Base-by-base conservation (phyloP, 495 filamentous ascomycete genomes). In the Talaromyces proteolyticus region DNA sequence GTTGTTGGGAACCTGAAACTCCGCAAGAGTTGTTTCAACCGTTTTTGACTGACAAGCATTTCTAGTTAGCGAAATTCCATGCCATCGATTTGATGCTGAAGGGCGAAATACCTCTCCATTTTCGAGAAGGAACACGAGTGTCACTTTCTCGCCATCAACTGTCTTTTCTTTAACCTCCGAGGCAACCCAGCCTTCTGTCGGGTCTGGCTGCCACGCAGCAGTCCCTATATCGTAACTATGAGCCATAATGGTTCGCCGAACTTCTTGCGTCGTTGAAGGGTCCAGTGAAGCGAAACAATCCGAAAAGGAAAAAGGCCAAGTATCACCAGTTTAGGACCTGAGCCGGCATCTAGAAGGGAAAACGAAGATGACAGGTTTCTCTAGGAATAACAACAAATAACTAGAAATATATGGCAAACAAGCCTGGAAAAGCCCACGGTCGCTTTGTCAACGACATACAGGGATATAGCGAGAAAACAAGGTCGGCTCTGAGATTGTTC, bases 201-300 rank as follows among this genome's bases (percentile, higher is more conserved):
- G 69, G 74, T 99, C 93, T 53, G 94, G 89, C 79, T 97, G 91
- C 93, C 93, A 99, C 66, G 90, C 94, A 79, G 88, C 81, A 57
- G 93, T 97, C 56, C 92, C 94, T 58, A 96, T 84, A 82, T 97
- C 93, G 69, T 95, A 99, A 61, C 77, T 89, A 73, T 96, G 89
- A 75, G 91, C 89, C 94, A 97, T 96, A 43, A 55, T 58, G 57
- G 45, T 24, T 44, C 18, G 40, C 8, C 17, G 40, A 16, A 42
- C 25, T n/a, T n/a, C n/a, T n/a, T n/a, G n/a, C n/a, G n/a, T n/a
- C n/a, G n/a, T n/a, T n/a, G n/a, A n/a, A n/a, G n/a, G n/a, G 11
- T 16, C 11, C 11, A 38, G 34, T 38, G n/a, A 41, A 8, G 44
- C 23, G 49, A 57, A 54, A 50, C 49, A 55, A 62, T 40, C 42